Conservation (phyloP, 129 eudicot genomes). For the Solidago caesia region DNA sequence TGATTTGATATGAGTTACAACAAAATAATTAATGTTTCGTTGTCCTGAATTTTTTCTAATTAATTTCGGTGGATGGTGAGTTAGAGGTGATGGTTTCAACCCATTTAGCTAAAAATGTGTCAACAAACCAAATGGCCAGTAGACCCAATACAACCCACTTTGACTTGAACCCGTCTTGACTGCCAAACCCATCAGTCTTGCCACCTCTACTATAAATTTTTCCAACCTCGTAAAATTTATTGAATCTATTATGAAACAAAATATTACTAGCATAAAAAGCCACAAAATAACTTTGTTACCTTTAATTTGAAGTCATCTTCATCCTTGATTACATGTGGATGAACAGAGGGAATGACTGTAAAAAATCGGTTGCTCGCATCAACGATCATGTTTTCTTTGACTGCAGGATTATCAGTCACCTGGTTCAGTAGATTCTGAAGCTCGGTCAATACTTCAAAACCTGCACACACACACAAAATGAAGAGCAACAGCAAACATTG, state of each 20-base stretch:
- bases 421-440: slow-evolving; percentile 64
- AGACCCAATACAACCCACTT: neutral
- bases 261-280: neutral
- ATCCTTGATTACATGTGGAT: slow-evolving; percentile 88
- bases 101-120: neutral
- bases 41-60: neutral
- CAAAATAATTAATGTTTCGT: no score
- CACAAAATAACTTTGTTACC: slow-evolving; percentile 36
- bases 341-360: slow-evolving; percentile 90
- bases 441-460: slow-evolving; percentile 95
- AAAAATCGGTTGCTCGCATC: slow-evolving; percentile 98
- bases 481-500: neutral
- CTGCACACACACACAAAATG: slow-evolving; percentile 35
- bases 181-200: neutral
- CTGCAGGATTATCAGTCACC: slow-evolving; percentile 42
- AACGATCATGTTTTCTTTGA: slow-evolving; percentile 63
- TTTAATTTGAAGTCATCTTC: slow-evolving; percentile 83
- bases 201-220: no score
- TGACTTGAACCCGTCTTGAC: neutral
- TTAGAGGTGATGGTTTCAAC: neutral
- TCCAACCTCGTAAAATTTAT: neutral
- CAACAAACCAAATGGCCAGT: no score
- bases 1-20: neutral
- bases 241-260: neutral
- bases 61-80: neutral